A percentile compares a stretch with the other conserved stretches of the same genome.
phyloP scores from a whole-genome alignment of 495 filamentous ascomycete genomes.

The Poronia punctata region DNA sequence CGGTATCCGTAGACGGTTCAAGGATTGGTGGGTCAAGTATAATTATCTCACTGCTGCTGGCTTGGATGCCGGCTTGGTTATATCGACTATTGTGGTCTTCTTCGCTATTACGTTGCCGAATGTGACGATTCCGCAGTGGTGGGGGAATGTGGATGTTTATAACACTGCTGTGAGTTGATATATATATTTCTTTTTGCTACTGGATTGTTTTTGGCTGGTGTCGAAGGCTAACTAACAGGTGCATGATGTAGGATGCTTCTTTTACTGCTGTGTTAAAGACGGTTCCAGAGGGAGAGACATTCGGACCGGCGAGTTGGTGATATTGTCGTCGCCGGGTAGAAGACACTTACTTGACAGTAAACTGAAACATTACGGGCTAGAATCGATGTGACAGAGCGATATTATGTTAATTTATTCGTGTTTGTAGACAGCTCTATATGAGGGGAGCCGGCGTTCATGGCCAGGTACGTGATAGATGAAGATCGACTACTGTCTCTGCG shows the following conservation, averaged over 20 bases:
- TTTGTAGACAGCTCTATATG: too few species aligned
- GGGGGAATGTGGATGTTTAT: conserved; percentile 39
- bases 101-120: conserved; percentile 36
- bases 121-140: conserved; percentile 40
- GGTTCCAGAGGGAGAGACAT: conserved; percentile 27
- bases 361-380: too few species aligned
- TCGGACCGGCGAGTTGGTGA: conserved; percentile 29
- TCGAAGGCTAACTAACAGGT: conserved; percentile 10
- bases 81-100: conserved; percentile 41
- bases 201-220: neutral
- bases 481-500: too few species aligned
- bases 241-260: conserved; percentile 22
- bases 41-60: conserved; percentile 62
- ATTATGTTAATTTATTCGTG: too few species aligned
- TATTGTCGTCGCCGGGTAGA: too few species aligned
- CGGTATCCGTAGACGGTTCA: conserved; percentile 39
- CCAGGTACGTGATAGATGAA: too few species aligned
- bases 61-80: conserved; percentile 36
- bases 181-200: neutral
- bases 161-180: conserved; percentile 23
- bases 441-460: too few species aligned
- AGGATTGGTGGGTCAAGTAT: conserved; percentile 53
- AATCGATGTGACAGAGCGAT: too few species aligned
- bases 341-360: too few species aligned
- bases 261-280: conserved; percentile 25